A percentile compares a stretch with the other conserved stretches of the same genome.
Evolutionary conservation across 1,284 basidiomycete species (phyloP).

Genomic region (Fomes fomentarius): DNA sequence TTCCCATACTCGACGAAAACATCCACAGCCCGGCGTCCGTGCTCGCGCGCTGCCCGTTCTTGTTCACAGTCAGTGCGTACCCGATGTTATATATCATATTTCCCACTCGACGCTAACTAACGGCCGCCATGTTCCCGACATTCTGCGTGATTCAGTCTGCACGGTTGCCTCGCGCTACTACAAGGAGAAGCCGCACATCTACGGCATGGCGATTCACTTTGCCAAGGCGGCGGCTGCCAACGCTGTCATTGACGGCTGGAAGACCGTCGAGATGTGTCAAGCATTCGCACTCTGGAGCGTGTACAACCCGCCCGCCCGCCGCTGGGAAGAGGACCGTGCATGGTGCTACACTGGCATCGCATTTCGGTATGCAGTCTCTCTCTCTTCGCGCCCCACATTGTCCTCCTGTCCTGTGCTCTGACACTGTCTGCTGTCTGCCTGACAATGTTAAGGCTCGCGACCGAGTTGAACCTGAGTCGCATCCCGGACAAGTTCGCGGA

Average conservation of each 20-base stretch:
- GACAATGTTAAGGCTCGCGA: conserved; percentile 42
- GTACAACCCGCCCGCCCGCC: conserved; percentile 34
- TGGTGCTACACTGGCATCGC: conserved; percentile 39
- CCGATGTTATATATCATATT: background rate
- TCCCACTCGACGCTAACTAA: background rate
- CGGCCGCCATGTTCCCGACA: no score
- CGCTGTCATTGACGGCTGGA: conserved; percentile 38
- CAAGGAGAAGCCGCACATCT: conserved; percentile 37
- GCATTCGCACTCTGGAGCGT: conserved; percentile 38
- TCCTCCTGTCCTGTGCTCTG: no score
- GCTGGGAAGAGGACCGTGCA: conserved; percentile 39
- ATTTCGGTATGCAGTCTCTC: conserved; percentile 24
- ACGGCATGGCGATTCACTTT: conserved; percentile 40
- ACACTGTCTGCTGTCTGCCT: background rate
- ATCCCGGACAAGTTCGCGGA: conserved; percentile 38
- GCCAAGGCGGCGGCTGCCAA: conserved; percentile 40
- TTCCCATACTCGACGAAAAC: conserved; percentile 41
- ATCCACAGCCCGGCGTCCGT: conserved; percentile 42
- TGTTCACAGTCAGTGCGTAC: conserved; percentile 42
- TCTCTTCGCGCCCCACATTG: no score
- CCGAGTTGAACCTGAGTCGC: conserved; percentile 48
- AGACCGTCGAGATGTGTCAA: conserved; percentile 40
- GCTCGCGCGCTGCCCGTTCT: conserved; percentile 41
- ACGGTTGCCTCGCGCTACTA: conserved; percentile 42
- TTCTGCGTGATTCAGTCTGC: conserved; percentile 41